Conservation (phyloP, 768 basidiomycete genomes). For the Mycena indigotica region DNA sequence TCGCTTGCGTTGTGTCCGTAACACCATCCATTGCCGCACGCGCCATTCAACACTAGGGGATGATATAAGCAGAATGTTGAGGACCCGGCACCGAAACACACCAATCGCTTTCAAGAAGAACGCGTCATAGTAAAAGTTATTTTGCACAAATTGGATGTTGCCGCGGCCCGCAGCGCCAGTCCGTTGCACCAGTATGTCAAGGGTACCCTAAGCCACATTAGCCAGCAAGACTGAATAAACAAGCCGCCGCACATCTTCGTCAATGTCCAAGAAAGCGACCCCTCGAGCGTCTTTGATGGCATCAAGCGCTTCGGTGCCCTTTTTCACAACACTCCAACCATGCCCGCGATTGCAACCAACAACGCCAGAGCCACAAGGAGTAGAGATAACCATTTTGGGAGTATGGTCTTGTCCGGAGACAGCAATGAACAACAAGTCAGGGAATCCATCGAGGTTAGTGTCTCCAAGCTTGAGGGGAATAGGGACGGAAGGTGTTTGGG, state of each 20-base stretch:
- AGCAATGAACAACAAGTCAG: constrained; percentile 73
- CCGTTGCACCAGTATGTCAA: constrained; percentile 92
- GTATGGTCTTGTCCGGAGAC: constrained; percentile 47
- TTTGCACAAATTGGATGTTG: constrained; percentile 81
- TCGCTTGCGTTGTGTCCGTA: constrained; percentile 57
- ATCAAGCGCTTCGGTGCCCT: constrained; percentile 63
- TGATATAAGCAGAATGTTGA: constrained; percentile 5
- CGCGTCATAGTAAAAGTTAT: constrained; percentile 97
- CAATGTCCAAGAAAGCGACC: constrained; percentile 85
- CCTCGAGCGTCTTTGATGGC: constrained; percentile 76
- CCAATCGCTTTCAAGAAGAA: constrained; percentile 98
- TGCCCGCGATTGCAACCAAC: constrained; percentile 65
- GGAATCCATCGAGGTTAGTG: constrained; percentile 91
- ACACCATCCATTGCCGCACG: constrained; percentile 84
- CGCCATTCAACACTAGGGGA: constrained; percentile 82
- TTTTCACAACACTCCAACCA: constrained; percentile 60
- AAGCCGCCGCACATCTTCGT: constrained; percentile 80
- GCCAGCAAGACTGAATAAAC: background rate
- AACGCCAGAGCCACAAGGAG: constrained; percentile 56
- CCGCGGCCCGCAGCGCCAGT: constrained; percentile 66
- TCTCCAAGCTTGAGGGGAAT: constrained; percentile 84
- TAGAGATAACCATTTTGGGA: constrained; percentile 65
- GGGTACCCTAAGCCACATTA: constrained; percentile 58
- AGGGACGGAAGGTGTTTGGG: constrained; percentile 68
- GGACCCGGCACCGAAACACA: constrained; percentile 36